Base-by-base conservation (phyloP, 2,329 filamentous ascomycete genomes). In the Alternaria sp. region DNA sequence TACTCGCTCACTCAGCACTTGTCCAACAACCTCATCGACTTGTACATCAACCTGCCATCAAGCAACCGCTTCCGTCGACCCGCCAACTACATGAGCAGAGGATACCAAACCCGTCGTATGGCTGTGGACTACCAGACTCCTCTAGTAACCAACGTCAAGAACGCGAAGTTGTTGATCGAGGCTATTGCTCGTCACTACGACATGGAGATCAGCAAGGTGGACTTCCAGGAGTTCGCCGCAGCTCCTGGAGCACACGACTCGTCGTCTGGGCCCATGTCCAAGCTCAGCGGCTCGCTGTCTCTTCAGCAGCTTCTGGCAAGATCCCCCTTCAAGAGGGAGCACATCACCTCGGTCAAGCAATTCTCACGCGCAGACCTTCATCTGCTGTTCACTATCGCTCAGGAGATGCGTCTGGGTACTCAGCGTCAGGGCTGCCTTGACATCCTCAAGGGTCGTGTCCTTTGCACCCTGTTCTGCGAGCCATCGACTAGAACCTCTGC, bases 1-100 rank as follows among this genome's bases (percentile, higher is more conserved):
- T 99, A 97, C 84, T 99, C 96, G 9, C 87, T 99, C 66, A 97
- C 94, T 2, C 94, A 98, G 83, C 95, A 97, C 84, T 84, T 99
- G 82, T 92, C 95, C 62, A 98, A 97, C 84, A 98, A 98, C 84
- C 90, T 96, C 81, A 99, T 99, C 75, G 95, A 98, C 80, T 84
- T 99, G 64, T 99, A 99, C 85, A 97, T 99, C 89, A 99, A 99
- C 82, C 82, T 99, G 82, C 96, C 96, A n/a, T 98, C 96, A 12
- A 97, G 89, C 88, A 99, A 99, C 85, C 92, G 94, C 81, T 99
- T 96, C 87, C 89, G 96, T 73, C 90, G 96, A 71, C 96, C 96
- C 30, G 96, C 96, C 74, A 99, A 94, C 85, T 99, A 98, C 83
- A 96, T 99, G 91, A 96, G 92, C 82, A 96, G 96, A 84, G 96